phyloP scores from a whole-genome alignment of 768 basidiomycete genomes.

The Boletales sp. region DNA sequence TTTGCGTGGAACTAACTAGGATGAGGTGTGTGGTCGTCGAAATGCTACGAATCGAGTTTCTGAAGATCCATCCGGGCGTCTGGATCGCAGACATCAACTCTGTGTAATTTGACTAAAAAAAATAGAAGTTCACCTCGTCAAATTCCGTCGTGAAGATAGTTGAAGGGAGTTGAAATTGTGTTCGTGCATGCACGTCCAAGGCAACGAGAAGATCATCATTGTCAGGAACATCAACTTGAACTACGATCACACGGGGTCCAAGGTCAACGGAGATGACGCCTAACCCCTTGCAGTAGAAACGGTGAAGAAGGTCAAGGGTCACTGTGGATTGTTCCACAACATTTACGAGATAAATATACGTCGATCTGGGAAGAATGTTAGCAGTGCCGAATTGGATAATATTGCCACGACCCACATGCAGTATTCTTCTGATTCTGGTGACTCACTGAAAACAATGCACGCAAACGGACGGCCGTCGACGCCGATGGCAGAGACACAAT shows the following conservation, averaged over 20 bases:
- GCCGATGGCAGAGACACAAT: constrained; percentile 13
- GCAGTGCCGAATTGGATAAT: constrained; percentile 1
- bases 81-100: background rate
- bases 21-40: constrained; percentile 23
- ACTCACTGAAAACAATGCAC: constrained; percentile 12
- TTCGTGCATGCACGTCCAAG: constrained; percentile 14
- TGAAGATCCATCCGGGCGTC: no score
- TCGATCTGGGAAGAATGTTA: no score
- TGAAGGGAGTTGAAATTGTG: constrained; percentile 2
- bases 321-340: background rate
- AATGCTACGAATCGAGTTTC: background rate
- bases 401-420: background rate
- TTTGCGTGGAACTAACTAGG: constrained; percentile 2
- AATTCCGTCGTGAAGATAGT: background rate
- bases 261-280: constrained; percentile 2
- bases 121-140: constrained; percentile 1
- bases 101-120: background rate
- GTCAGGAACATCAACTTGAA: background rate
- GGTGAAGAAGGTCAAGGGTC: constrained; percentile 13
- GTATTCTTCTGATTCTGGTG: background rate
- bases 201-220: constrained; percentile 1
- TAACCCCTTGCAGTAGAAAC: constrained; percentile 3
- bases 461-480: constrained; percentile 14
- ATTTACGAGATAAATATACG: background rate
- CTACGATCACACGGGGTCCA: constrained; percentile 13